Evolutionary conservation across 495 filamentous ascomycete genomes (phyloP), one percentile per base, ranked within the genome.

Genomic region (Talaromyces liani): DNA sequence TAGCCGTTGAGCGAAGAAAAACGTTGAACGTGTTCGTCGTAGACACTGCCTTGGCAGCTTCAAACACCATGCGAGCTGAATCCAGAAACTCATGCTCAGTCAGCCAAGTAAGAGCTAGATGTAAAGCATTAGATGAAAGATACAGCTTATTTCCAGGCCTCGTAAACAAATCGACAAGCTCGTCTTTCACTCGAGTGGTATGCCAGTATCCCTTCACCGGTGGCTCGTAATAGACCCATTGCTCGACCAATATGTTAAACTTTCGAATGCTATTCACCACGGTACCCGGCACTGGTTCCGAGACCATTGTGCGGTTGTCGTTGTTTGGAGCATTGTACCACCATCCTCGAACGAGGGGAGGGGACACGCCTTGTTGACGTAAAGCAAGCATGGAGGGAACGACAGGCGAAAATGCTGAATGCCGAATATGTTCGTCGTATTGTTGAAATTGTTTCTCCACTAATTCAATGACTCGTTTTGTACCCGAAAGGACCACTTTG

Each of bases 21-120:
- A 82, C 73, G 36, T 83, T 82, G 61, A 72, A 81, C 9, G 78
- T 78, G 12, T 77, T 73, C 9, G 70, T 65, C 4, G 77, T 77
- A 24, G 72, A 68, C 24, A 82, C 66, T 62, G 74, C 67, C 55
- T 77, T 71, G 58, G 71, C 69, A 24, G 36, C 58, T 18, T 57
- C 51, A 41, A 77, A 73, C 4, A 84, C 64, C 1, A 34, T 10
- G 24, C 71, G 70, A 20, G 73, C 76, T 61, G 60, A 47, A 4
- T 45, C 39, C 6, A 78, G 61, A 24, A 70, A 69, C 31, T 74
- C 67, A 47, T 75, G 63, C 6, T 70, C 33, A 63, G 71, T 74
- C 14, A 80, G 68, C 61, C 67, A 83, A 9, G 65, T 64, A 18
- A 82, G 60, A 5, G 80, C 76, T 7, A 20, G 51, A 54, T 82